Base-by-base conservation (phyloP, 2,329 filamentous ascomycete species). In the Ilyonectria destructans region DNA sequence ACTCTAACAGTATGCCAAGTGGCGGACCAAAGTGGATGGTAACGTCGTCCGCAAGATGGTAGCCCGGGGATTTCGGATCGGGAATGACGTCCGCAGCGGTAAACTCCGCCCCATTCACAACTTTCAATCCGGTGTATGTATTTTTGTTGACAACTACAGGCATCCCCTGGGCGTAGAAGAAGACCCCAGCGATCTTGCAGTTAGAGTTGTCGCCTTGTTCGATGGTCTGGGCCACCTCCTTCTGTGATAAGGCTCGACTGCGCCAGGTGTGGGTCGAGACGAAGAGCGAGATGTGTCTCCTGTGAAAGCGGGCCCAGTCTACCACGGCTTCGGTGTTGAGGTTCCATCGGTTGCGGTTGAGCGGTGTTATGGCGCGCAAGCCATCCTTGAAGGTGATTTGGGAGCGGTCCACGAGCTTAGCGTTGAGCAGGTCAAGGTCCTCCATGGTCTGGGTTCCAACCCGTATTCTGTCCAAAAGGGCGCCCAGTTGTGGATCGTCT, bases 141-240 rank as follows among this genome's bases (percentile, higher is more conserved):
- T 68, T 68, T 51, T 65, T 65, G 40, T 68, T 68, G 23, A 68
- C 57, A 45, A 68, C 66, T 19, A 68, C 57, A 49, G 66, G 66
- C 61, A 68, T 68, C 7, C 57, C 61, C 55, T 68, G 57, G 57
- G 66, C 49, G 48, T 69, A 69, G 62, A 65, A 65, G 49, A 69
- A 68, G 35, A 68, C 21, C 10, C 65, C 60, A 7, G 51, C 56
- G 56, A 68, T 48, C 51, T 68, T 65, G 29, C 66, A 69, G 49
- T 33, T 58, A 23, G 62, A 69, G 52, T 62, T 48, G 37, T 69
- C 58, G 2, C 66, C 66, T 46, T 68, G 51, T 19, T 65, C 63
- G 37, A 69, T 63, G 26, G 67, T 59, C 58, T 63, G 67, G 31
- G 62, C 58, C 6, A 69, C n/a, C 48, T 62, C 59, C 35, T 40